Evolutionary conservation across 1,139 yeast species (phyloP), one percentile per base, ranked within the genome.

Genomic region (Kodamaea fungicola): DNA sequence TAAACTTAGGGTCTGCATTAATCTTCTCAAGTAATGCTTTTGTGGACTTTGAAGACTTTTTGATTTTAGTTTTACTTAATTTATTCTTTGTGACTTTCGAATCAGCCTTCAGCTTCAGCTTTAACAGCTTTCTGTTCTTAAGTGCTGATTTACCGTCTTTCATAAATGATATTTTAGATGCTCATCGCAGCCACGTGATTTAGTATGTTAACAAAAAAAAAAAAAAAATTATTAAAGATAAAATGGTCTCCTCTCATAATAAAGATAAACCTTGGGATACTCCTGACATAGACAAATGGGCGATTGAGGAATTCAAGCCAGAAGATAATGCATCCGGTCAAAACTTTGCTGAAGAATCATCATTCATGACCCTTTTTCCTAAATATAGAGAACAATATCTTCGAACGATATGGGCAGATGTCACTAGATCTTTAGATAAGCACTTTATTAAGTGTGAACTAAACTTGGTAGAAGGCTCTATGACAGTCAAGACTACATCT

Each of bases 231-330:
- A 12, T n/a, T 16, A 24, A 13, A 23, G 26, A 28, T 28, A 57
- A 42, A 31, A 90, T 92, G 97, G 89, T 85, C 25, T 88, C 96
- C 3, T 85, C 95, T 40, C 92, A 90, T 61, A 86, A 90, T 61
- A 84, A 81, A 58, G 97, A 90, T 53, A 92, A 92, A 62, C 97
- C 97, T 39, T 90, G 98, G 97, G 97, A 92, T 58, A 89, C 96
- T 9, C 88, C 86, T 22, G 97, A 89, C 52, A 83, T 92, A 45
- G 96, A 92, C 57, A 90, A 92, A 60, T 92, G 99, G 99, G 70
- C 76, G 47, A 71, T 82, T 31, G 96, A 89, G 28, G 95, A 89
- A 44, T 92, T 92, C 69, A 84, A 76, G 51, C 89, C 89, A 1
- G 97, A 88, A 53, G 95, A 92, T 57, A 87, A 89, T 56, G 80